These are phyloP conservation scores for Pseudogymnoascus sp. DNA, from an alignment of 2,329 filamentous ascomycete genomes.

Conservation along the genomic window DNA sequence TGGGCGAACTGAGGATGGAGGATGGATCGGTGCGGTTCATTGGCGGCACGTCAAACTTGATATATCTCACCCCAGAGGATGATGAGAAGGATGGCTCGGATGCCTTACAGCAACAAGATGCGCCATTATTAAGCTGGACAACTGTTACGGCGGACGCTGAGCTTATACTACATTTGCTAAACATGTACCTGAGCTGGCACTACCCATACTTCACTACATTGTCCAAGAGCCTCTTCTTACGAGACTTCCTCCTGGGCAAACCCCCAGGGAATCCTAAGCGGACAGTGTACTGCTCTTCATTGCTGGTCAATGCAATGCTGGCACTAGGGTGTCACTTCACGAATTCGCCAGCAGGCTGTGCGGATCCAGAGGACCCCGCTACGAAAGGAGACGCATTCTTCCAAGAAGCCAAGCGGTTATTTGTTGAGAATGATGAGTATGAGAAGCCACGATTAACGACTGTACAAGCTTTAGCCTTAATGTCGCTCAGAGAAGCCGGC, in stretches of 20 bases:
- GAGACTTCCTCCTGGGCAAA: slow-evolving; percentile 70
- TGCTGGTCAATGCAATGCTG: slow-evolving; percentile 90
- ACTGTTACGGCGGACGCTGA: slow-evolving; percentile 70
- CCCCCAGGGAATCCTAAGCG: slow-evolving; percentile 41
- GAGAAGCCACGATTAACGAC: slow-evolving; percentile 82
- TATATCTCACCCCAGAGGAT: slow-evolving; percentile 58
- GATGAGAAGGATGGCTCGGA: slow-evolving; percentile 24
- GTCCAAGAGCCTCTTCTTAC: slow-evolving; percentile 76
- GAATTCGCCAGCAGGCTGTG: slow-evolving; percentile 61
- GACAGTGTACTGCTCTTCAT: slow-evolving; percentile 74
- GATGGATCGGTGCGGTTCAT: slow-evolving; percentile 86
- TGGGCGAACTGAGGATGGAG: slow-evolving; percentile 82
- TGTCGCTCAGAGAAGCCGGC: slow-evolving; percentile 93
- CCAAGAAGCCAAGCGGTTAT: slow-evolving; percentile 79
- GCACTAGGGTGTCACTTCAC: slow-evolving; percentile 80
- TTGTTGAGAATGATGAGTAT: slow-evolving; percentile 87
- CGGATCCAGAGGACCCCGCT: slow-evolving; percentile 61
- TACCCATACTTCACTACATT: slow-evolving; percentile 93
- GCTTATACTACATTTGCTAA: slow-evolving; percentile 77
- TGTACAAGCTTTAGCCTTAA: slow-evolving; percentile 85
- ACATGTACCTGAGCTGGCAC: slow-evolving; percentile 98
- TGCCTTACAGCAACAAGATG: slow-evolving; percentile 37
- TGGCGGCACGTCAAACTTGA: slow-evolving; percentile 86
- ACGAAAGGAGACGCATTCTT: slow-evolving; percentile 97
- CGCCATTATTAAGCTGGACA: slow-evolving; percentile 81